These are phyloP conservation scores for Pinus albicaulis DNA, from an alignment of 75 land plant species.

Conservation along the genomic window DNA sequence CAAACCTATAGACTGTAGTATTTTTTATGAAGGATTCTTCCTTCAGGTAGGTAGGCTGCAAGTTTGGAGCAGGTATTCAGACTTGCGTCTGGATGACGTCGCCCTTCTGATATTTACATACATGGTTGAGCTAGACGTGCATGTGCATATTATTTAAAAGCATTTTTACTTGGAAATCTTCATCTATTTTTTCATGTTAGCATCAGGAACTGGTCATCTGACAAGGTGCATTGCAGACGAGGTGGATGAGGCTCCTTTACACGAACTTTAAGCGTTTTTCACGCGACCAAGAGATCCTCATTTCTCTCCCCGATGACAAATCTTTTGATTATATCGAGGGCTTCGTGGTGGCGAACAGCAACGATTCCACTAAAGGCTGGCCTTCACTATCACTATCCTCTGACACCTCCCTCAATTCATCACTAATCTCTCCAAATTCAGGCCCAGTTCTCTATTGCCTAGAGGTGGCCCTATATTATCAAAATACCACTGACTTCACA, in stretches of 20 bases:
- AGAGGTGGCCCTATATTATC: slow-evolving; percentile 63
- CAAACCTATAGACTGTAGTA: too few relatives aligned
- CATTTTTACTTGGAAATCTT: too few relatives aligned
- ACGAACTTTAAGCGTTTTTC: slow-evolving; percentile 56
- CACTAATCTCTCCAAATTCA: slow-evolving; percentile 37
- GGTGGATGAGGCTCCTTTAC: slow-evolving; percentile 79
- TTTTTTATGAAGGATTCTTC: too few relatives aligned
- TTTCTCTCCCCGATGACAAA: slow-evolving; percentile 21
- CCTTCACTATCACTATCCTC: slow-evolving; percentile 45
- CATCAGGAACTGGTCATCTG: not conserved
- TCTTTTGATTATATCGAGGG: slow-evolving; percentile 91
- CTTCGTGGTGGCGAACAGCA: slow-evolving; percentile 64
- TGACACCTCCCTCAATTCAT: slow-evolving; percentile 30
- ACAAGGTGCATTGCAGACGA: slow-evolving; percentile 38
- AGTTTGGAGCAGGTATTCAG: too few relatives aligned
- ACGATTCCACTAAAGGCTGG: slow-evolving; percentile 60
- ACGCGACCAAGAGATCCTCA: slow-evolving; percentile 58
- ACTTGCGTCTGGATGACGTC: not conserved
- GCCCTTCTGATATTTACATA: not conserved
- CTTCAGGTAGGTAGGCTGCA: too few relatives aligned
- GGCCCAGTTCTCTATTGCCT: slow-evolving; percentile 84
- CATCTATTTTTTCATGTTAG: too few relatives aligned
- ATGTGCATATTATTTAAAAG: too few relatives aligned
- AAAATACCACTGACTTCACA: slow-evolving; percentile 12
- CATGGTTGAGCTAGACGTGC: too few relatives aligned